Percentiles rank a stretch among this genome's conserved stretches.
Conservation (phyloP, 2,329 filamentous ascomycete genomes). For the Nothophoma quercina region DNA sequence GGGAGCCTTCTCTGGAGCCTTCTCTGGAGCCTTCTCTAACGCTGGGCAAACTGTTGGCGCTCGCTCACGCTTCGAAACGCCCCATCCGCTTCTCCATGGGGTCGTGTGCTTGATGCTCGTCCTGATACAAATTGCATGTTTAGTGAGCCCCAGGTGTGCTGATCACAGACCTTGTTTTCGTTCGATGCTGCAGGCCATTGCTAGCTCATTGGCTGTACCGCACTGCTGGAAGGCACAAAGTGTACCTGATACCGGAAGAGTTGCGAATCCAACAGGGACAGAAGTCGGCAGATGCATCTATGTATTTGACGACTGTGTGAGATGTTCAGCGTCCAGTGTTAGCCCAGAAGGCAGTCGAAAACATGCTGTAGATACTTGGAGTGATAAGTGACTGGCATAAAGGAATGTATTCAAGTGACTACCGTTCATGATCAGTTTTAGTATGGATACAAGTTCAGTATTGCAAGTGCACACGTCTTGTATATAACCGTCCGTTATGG, state of each 20-base stretch:
- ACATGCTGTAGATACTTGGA: no score
- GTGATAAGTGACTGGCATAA: no score
- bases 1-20: constrained; percentile 13
- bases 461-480: no score
- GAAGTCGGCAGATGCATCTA: neutral
- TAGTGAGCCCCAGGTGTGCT: constrained; percentile 12
- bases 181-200: constrained; percentile 19
- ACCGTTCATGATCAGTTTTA: no score
- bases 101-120: constrained; percentile 6
- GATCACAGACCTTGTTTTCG: constrained; percentile 13
- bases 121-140: constrained; percentile 4
- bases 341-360: no score
- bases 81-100: constrained; percentile 22
- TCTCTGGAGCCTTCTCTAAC: constrained; percentile 12
- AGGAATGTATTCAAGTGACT: no score
- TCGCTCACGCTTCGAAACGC: constrained; percentile 25
- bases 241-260: neutral
- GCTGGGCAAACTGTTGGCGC: constrained; percentile 23
- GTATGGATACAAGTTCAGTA: no score
- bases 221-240: neutral
- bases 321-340: no score
- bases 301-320: neutral
- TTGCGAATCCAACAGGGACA: neutral
- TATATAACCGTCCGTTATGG: no score
- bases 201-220: constrained; percentile 7